These are phyloP conservation scores for Xylariaceae sp. DNA, from an alignment of 2,329 filamentous ascomycete species.

Conservation along the genomic window DNA sequence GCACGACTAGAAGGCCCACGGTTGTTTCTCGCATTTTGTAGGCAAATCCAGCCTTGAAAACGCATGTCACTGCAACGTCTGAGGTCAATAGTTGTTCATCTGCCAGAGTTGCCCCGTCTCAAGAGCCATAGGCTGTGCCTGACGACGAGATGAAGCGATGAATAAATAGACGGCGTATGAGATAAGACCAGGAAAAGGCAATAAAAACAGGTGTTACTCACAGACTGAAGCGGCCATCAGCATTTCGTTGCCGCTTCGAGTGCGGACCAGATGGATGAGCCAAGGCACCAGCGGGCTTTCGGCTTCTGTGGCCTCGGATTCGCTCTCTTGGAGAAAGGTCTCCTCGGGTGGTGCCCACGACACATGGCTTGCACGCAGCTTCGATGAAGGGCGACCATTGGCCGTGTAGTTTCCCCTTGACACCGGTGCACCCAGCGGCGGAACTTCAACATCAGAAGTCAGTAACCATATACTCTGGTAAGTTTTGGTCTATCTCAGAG, in stretches of 20 bases:
- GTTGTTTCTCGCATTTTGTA: slow-evolving; percentile 56
- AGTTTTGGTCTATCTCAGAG: too few species aligned
- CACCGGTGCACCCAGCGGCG: slow-evolving; percentile 40
- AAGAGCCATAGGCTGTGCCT: too few species aligned
- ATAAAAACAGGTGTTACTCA: too few species aligned
- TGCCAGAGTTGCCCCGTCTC: too few species aligned
- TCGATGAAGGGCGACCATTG: slow-evolving; percentile 20
- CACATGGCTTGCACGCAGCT: slow-evolving; percentile 16
- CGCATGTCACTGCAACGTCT: too few species aligned
- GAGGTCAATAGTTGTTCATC: too few species aligned
- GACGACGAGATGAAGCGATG: too few species aligned
- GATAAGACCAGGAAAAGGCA: too few species aligned
- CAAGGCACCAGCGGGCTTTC: slow-evolving; percentile 68
- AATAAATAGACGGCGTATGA: too few species aligned
- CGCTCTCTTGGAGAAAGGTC: slow-evolving; percentile 13
- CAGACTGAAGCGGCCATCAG: slow-evolving; percentile 62
- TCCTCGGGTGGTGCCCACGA: slow-evolving; percentile 21
- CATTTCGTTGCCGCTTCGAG: slow-evolving; percentile 48
- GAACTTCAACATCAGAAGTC: slow-evolving; percentile 42
- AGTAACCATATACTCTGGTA: too few species aligned
- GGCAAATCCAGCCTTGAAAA: slow-evolving; percentile 62
- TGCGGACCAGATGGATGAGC: slow-evolving; percentile 58
- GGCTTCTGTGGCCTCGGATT: slow-evolving; percentile 44
- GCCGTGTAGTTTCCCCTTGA: slow-evolving; percentile 28
- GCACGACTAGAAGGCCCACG: slow-evolving; percentile 61